Evolutionary conservation across 331 rosid genomes (phyloP), one percentile per base, ranked within the genome.

Genomic region (Prunus yedoensis): DNA sequence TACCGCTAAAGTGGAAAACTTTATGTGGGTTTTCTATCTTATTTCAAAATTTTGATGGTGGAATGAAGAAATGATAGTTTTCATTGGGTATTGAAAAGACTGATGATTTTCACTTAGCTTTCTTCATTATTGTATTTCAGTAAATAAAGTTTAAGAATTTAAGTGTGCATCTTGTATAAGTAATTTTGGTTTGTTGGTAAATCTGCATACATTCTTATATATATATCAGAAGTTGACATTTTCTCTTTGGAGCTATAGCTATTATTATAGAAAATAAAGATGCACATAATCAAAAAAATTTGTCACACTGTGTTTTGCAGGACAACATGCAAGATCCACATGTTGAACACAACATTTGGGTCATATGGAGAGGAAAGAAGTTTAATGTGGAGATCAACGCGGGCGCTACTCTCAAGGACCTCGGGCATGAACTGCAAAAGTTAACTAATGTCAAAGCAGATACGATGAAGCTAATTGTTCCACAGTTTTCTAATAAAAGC

Each of bases 401-500:
- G 14, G 73, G 54, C 71, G 84, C 93, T 66, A 89, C 84, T 74
- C 77, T 94, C 56, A 89, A 88, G 85, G 97, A 92, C 68, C 91
- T 94, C 20, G 97, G 97, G 69, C 77, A 88, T 38, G 84, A 94
- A 65, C 82, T 94, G 79, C 92, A 78, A 61, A 85, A 82, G 62
- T 74, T 89, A 51, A 89, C 96, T 2, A 61, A 84, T 78, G 83
- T 23, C 66, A 88, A 88, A 82, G 88, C 85, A 74, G 96, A 90
- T 82, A 94, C 99, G 10, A 88, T 94, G 97, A 81, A 90, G 67
- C 65, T 94, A 66, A 92, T 94, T 82, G 86, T 94, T 84, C 96
- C 96, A 58, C 79, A 76, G 77, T 57, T 66, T 74, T 80, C 82
- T 2, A 76, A 86, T 73, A 89, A 72, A 80, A 68, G 86, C 72